Conservation (phyloP, 23 red algal genomes). For the Gracilaria gracilis region DNA sequence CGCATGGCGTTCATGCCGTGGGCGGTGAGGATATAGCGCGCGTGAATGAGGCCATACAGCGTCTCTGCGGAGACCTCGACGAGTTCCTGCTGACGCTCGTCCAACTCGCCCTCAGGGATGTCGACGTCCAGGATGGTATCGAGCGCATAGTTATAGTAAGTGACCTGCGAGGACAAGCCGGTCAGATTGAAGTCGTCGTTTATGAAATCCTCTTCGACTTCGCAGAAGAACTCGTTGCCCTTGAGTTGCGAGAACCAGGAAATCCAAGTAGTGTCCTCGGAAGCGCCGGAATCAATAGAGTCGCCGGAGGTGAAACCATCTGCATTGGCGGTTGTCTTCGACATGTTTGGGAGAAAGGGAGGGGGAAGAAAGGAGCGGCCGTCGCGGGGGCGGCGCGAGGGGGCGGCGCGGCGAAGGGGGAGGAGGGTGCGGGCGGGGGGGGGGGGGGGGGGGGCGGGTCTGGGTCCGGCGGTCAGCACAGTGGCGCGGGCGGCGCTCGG, state of each 20-base stretch:
- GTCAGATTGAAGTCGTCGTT: conserved; percentile 99
- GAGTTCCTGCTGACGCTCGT: conserved; percentile 96
- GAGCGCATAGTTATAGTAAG: conserved; percentile 99
- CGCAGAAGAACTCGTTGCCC: conserved; percentile 99
- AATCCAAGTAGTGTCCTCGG: conserved; percentile 95
- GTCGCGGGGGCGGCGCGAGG: neutral
- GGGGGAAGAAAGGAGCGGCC: too few species aligned
- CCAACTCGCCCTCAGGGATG: conserved; percentile 92
- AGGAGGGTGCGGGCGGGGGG: neutral
- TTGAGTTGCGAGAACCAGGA: conserved; percentile 97
- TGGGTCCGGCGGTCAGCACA: neutral
- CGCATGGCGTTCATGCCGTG: conserved; percentile 96
- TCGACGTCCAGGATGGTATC: conserved; percentile 99
- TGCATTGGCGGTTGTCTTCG: conserved; percentile 32
- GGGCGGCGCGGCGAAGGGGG: neutral
- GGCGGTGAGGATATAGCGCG: conserved; percentile 93
- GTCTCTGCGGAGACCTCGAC: conserved; percentile 95
- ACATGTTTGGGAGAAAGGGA: too few species aligned
- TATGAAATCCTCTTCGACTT: conserved; percentile 99
- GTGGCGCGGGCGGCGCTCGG: neutral
- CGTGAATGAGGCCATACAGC: conserved; percentile 98
- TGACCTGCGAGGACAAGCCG: conserved; percentile 87
- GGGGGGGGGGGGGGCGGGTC: neutral
- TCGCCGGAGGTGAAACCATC: conserved; percentile 59
- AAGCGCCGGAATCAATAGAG: conserved; percentile 57